Conservation (phyloP, 306 rosid species). For the Acacia melanoxylon region DNA sequence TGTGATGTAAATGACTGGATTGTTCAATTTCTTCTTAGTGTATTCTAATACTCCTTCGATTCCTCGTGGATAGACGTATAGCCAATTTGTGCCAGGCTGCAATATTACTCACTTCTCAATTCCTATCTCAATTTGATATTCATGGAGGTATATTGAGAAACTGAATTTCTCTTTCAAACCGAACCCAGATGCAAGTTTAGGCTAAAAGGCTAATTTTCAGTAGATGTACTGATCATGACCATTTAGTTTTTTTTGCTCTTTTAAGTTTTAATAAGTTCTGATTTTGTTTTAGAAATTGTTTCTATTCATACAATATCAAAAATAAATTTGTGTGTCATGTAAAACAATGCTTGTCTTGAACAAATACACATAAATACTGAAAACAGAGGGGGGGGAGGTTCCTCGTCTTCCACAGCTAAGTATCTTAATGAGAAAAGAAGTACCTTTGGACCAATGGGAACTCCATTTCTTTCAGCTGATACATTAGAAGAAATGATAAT, state of each 20-base stretch:
- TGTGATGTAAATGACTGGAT: conserved; percentile 60
- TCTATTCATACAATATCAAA: not conserved
- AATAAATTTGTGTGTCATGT: no score
- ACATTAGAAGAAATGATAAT: conserved; percentile 8
- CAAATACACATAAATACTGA: not conserved
- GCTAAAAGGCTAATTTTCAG: not conserved
- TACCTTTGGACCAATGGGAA: conserved; percentile 33
- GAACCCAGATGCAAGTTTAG: not conserved
- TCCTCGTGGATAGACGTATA: conserved; percentile 59
- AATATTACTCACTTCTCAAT: conserved; percentile 27
- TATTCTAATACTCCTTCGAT: conserved; percentile 44
- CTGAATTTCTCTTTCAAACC: not conserved
- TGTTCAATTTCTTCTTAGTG: conserved; percentile 45
- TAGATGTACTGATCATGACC: not conserved
- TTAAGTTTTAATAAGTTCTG: no score
- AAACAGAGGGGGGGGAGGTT: not conserved
- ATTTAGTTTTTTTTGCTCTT: not conserved
- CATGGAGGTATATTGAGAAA: not conserved
- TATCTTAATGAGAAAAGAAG: not conserved
- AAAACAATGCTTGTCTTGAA: not conserved
- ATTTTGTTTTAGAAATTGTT: not conserved
- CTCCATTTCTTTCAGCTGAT: conserved; percentile 18
- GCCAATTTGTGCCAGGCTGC: conserved; percentile 55
- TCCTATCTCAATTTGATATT: not conserved
- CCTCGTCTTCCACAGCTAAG: not conserved